Percentiles rank a stretch among this genome's conserved stretches.
These are phyloP conservation scores for Gymnopus androsaceus DNA, from an alignment of 1,284 basidiomycete genomes.

Conservation along the genomic window DNA sequence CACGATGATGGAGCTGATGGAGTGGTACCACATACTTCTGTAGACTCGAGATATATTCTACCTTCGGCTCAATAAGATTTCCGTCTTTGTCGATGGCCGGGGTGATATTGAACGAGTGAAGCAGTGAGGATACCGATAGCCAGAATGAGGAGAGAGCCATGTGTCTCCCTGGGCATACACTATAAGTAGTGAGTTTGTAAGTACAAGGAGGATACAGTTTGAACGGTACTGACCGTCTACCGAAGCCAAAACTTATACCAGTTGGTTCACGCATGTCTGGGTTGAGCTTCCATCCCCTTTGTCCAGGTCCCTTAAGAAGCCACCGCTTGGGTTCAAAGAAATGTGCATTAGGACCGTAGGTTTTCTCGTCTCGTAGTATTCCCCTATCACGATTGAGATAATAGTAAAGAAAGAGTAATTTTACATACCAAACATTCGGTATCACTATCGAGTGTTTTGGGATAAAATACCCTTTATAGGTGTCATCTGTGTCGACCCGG, in stretches of 20 bases:
- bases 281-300: not conserved
- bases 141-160: constrained; percentile 10
- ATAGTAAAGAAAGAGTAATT: not conserved
- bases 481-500: constrained; percentile 4
- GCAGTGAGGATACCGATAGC: constrained; percentile 4
- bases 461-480: constrained; percentile 12
- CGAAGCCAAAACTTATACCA: constrained; percentile 14
- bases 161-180: constrained; percentile 13
- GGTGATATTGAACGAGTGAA: constrained; percentile 10
- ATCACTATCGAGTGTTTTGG: constrained; percentile 8
- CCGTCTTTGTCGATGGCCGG: constrained; percentile 7
- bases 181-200: not conserved
- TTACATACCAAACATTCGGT: constrained; percentile 12
- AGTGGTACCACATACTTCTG: constrained; percentile 3
- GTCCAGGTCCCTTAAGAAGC: not conserved
- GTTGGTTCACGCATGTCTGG: constrained; percentile 4
- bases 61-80: constrained; percentile 2
- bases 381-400: constrained; percentile 10
- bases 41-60: constrained; percentile 7
- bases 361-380: constrained; percentile 13
- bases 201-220: not conserved
- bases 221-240: constrained; percentile 7
- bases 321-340: constrained; percentile 8
- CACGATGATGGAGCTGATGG: too few relatives aligned
- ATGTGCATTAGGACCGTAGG: constrained; percentile 1